Base-by-base conservation (phyloP, 495 filamentous ascomycete species). In the Trichoderma asperelloides region DNA sequence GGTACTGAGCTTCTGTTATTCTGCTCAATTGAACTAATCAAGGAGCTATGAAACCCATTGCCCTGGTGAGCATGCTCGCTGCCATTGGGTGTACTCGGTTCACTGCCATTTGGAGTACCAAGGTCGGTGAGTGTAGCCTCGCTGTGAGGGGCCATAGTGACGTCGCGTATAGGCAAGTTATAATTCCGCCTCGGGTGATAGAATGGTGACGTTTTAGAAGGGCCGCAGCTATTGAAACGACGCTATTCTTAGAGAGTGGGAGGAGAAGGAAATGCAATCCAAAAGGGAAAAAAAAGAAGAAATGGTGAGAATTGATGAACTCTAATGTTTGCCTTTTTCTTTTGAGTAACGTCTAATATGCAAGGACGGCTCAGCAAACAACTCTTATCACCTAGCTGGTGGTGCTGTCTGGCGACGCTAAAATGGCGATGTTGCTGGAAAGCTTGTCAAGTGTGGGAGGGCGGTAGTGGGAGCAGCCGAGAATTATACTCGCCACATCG, bases 1-100 rank as follows among this genome's bases (percentile, higher is more conserved):
- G 71, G 51, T 62, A 62, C 47, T 13, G 69, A 66, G 47, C 69
- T 74, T 25, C 55, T 69, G 60, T 67, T 66, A 65, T 69, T 70
- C n/a, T 37, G 40, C 55, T 60, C 55, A 13, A 30, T 60, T 21
- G 55, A 28, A 30, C 27, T 13, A 30, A 30, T 27, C 27, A 25
- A 60, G 16, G 55, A 60, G 55, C 11, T 30, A 11, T 30, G 25
- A 30, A 60, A 60, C 3, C 25, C 27, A 7, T 11, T 18, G 55
- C 25, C 43, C 2, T 47, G 8, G 13, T 60, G 55, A 60, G 23
- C 55, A 3, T 60, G 55, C 25, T 60, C 55, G 25, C 55, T 60
- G 25, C 55, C 25, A 16, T 60, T 60, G 27, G 55, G 55, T 9
- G 55, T 60, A 3, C 23, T 25, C 4, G 55, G 55, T 21, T 60